These are phyloP conservation scores for Ascoidea rubescens DNA, from an alignment of 805 yeast species.

Conservation along the genomic window DNA sequence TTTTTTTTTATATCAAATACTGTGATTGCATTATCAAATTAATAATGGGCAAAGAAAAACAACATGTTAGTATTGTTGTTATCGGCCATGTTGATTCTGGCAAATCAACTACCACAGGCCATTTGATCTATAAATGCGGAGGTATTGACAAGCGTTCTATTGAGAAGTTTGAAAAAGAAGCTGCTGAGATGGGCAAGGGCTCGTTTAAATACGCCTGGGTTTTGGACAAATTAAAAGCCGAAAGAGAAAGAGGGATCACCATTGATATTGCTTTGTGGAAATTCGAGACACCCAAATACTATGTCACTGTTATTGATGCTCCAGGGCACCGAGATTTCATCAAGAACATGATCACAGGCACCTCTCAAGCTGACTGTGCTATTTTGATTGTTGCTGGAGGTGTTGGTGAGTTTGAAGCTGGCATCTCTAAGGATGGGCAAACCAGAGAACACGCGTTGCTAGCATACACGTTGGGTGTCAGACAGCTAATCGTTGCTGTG, in stretches of 20 bases:
- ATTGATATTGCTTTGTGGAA: conserved; percentile 87
- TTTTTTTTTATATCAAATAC: too few relatives aligned
- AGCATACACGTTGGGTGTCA: conserved; percentile 82
- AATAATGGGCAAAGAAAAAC: conserved; percentile 95
- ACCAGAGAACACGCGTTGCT: conserved; percentile 90
- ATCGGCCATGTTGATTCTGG: conserved; percentile 99
- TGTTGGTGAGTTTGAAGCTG: conserved; percentile 91
- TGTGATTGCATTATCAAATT: too few relatives aligned
- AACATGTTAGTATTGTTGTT: conserved; percentile 99
- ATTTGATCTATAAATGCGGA: conserved; percentile 98
- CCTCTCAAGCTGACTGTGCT: conserved; percentile 89
- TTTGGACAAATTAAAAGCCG: conserved; percentile 89
- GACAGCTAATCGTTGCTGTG: conserved; percentile 76
- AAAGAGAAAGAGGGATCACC: conserved; percentile 95
- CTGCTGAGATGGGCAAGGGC: conserved; percentile 94
- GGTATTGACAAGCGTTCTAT: conserved; percentile 98
- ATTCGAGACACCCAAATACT: conserved; percentile 83
- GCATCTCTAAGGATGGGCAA: conserved; percentile 90
- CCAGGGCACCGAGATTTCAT: conserved; percentile 96
- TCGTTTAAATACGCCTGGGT: conserved; percentile 98
- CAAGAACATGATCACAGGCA: conserved; percentile 93
- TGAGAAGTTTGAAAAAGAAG: conserved; percentile 97
- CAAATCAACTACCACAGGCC: conserved; percentile 98
- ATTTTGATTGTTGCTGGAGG: conserved; percentile 85
- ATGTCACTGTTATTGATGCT: conserved; percentile 86